Base-by-base conservation (phyloP, 139 green algal genomes). In the Pseudopediastrum boryanum region DNA sequence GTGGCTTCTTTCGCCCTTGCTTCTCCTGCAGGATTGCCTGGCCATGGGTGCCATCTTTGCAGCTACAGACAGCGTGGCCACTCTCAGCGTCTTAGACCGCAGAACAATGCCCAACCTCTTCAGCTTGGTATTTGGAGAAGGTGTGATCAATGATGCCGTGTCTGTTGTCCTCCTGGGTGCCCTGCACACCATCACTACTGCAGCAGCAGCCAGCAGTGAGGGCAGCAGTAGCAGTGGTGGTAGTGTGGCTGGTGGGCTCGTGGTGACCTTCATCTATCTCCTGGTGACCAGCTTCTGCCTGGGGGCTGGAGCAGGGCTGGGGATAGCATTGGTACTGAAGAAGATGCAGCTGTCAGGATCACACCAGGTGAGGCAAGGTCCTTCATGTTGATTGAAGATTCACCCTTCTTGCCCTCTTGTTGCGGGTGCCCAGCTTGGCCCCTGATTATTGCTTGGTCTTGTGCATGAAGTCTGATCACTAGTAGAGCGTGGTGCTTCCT, bases 121-220 rank as follows among this genome's bases (percentile, higher is more conserved):
- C 89, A 86, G 76, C 21, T 81, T 98, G 27, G 92, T 98, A 33
- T 98, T 98, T 85, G 94, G 94, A 0, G 94, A 98, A 75, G 95
- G 94, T 0, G 92, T 98, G 36, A 90, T 98, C 39, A 98, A 98
- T 71, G 94, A 98, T 63, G 94, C 58, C 23, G 58, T 83, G 3
- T 59, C 51, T 41, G 86, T 98, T 8, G 95, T 97, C 52, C 87
- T 98, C 73, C 90, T 98, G 58, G 82, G 87, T 9, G 86, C 92
- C 9, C n/a, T n/a, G n/a, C n/a, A n/a, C n/a, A n/a, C n/a, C n/a
- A 85, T 98, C 3, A 58, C 50, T 19, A 46, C 25, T 46, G 70
- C 74, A 16, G 71, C 71, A 10, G 43, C 33, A 1, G 36, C 54
- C 12, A 27, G 43, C 16, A 56, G 58, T n/a, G 38, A 27, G 12